Evolutionary conservation across 2,329 filamentous ascomycete species (phyloP), one percentile per base, ranked within the genome.

Genomic region (Rhexocercosporidium sp.): DNA sequence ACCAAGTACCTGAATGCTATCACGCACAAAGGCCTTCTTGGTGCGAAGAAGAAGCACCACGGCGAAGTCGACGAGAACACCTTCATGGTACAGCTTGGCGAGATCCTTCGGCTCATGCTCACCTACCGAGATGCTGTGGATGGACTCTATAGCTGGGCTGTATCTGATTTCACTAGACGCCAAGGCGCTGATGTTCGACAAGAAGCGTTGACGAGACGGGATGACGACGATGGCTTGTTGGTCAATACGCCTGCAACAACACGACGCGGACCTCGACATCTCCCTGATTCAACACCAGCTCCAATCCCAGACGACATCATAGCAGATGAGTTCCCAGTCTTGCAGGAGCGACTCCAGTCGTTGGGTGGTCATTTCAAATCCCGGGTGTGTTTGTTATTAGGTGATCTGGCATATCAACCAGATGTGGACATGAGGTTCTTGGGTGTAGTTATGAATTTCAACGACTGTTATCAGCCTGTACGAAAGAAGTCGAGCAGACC

Each of bases 361-460:
- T 84, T 98, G 12, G 90, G 92, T 11, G 82, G 84, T 14, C 91
- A 93, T 67, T 99, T 98, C 81, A 86, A 88, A 68, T 85, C 86
- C 0, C 87, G 92, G 31, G 86, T 98, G 59, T 93, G 93, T 77
- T 84, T 94, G 47, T 81, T 99, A 64, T 83, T 99, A 3, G 94
- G 96, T 16, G 96, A 99, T 78, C 79, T 99, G 70, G 92, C 93
- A 9, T 95, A 96, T 80, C 95, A 98, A 80, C 91, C 94, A 0
- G 96, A 99, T 78, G 90, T 94, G 61, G 96, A 99, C 78, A 93
- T 99, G 89, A 86, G 95, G 64, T 98, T 98, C 83, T 81, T 99
- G 72, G 96, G 93, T 46, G 94, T 98, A 56, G 92, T 96, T 47
- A 98, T 99, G 93, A 99, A 98, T 81, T 99, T 98, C 80, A 99